These are phyloP conservation scores for Ramaria sp. DNA, from an alignment of 768 basidiomycete species.

Conservation along the genomic window DNA sequence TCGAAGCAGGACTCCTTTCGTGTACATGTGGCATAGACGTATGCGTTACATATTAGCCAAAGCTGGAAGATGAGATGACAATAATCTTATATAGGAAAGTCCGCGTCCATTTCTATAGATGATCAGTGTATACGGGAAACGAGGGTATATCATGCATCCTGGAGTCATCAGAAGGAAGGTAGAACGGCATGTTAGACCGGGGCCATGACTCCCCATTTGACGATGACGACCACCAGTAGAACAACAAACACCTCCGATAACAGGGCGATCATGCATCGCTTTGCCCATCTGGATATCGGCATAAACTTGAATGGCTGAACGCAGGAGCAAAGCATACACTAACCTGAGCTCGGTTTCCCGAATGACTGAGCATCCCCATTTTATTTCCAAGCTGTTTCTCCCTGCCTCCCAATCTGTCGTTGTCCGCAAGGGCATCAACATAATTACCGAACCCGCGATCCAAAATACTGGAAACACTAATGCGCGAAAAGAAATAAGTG, in stretches of 20 bases:
- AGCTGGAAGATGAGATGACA: not conserved
- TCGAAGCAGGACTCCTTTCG: too few relatives aligned
- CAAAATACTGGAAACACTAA: constrained; percentile 5
- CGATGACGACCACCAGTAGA: not conserved
- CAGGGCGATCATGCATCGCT: constrained; percentile 3
- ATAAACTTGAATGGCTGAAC: not conserved
- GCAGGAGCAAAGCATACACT: not conserved
- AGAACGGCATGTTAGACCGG: not conserved
- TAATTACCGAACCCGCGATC: not conserved
- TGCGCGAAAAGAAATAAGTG: not conserved
- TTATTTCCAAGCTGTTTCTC: not conserved
- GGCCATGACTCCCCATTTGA: not conserved
- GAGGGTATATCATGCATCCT: not conserved
- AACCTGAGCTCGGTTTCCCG: constrained; percentile 6
- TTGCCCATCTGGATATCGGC: constrained; percentile 3
- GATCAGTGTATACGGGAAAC: not conserved
- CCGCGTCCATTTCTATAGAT: not conserved
- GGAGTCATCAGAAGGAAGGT: too few relatives aligned
- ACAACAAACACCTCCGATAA: not conserved
- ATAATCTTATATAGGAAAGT: not conserved
- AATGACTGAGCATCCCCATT: constrained; percentile 3
- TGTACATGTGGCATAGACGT: not conserved
- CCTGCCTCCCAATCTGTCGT: constrained; percentile 6
- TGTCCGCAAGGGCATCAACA: constrained; percentile 2
- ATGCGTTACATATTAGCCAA: not conserved